phyloP scores from a whole-genome alignment of 2,329 filamentous ascomycete species.

The Pestalotiopsis sp. region DNA sequence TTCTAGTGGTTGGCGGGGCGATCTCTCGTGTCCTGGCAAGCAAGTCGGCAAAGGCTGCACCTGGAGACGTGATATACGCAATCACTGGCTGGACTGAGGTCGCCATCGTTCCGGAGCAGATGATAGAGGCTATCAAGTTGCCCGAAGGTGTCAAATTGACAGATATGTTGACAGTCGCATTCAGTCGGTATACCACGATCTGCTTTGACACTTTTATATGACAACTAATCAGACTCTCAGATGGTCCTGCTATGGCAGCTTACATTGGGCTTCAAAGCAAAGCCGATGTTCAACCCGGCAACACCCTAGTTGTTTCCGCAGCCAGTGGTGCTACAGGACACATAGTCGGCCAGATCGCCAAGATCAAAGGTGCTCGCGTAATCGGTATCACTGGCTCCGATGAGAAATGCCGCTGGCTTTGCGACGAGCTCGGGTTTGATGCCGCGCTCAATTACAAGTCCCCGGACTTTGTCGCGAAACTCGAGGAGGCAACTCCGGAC shows the following conservation, averaged over 20 bases:
- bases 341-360: slow-evolving; percentile 54
- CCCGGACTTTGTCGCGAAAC: slow-evolving; percentile 37
- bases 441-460: slow-evolving; percentile 57
- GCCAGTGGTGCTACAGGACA: slow-evolving; percentile 50
- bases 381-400: slow-evolving; percentile 25
- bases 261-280: neutral
- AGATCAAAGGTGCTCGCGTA: slow-evolving; percentile 46
- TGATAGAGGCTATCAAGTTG: slow-evolving; percentile 27
- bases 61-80: slow-evolving; percentile 53
- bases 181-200: neutral
- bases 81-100: slow-evolving; percentile 60
- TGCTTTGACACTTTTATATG: neutral
- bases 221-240: neutral
- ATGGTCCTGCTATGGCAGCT: neutral
- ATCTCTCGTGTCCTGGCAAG: slow-evolving; percentile 53
- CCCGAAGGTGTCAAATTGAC: slow-evolving; percentile 38
- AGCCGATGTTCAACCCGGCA: slow-evolving; percentile 31
- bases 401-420: slow-evolving; percentile 45
- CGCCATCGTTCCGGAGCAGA: slow-evolving; percentile 49
- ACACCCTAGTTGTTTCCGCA: slow-evolving; percentile 46
- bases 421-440: slow-evolving; percentile 50
- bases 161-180: slow-evolving; percentile 43
- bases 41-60: slow-evolving; percentile 45
- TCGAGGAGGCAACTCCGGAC: slow-evolving; percentile 27
- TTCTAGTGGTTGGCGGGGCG: slow-evolving; percentile 54